Percentiles rank a stretch among this genome's conserved stretches.
Evolutionary conservation across 306 rosid species (phyloP).

Genomic region (Amphicarpaea edgeworthii): DNA sequence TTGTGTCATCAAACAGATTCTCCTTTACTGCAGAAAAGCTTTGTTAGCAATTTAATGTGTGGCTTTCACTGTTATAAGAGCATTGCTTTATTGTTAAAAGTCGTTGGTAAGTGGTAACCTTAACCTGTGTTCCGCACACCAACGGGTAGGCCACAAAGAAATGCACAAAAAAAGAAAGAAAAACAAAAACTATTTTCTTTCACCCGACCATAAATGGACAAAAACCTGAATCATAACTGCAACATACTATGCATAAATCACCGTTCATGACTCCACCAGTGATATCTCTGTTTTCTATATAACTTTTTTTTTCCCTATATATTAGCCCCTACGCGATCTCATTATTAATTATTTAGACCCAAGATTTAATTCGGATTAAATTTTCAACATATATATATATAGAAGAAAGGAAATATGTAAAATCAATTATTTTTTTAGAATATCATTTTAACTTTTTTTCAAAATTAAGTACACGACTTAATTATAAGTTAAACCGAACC

Average conservation of each 20-base stretch:
- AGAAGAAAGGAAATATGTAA: too few species aligned
- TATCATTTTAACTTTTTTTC: too few species aligned
- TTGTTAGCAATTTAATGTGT: conserved; percentile 49
- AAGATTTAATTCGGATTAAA: background rate
- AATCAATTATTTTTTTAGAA: too few species aligned
- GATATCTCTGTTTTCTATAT: background rate
- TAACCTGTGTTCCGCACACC: background rate
- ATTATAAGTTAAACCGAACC: too few species aligned
- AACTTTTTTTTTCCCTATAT: background rate
- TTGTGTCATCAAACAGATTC: background rate
- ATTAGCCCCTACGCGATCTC: background rate
- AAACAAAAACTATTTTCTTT: background rate
- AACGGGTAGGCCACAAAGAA: conserved; percentile 21
- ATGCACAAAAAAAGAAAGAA: conserved; percentile 17
- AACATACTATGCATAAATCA: background rate
- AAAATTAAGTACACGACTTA: too few species aligned
- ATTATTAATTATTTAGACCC: background rate
- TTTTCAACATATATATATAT: background rate
- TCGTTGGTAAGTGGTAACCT: background rate
- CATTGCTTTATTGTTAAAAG: conserved; percentile 42
- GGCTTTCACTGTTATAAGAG: conserved; percentile 55
- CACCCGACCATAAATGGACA: background rate
- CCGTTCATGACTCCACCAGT: background rate
- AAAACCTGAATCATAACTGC: conserved; percentile 6
- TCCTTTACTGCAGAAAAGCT: conserved; percentile 8